phyloP scores from a whole-genome alignment of 2,329 filamentous ascomycete species.

The Periconia sp. region DNA sequence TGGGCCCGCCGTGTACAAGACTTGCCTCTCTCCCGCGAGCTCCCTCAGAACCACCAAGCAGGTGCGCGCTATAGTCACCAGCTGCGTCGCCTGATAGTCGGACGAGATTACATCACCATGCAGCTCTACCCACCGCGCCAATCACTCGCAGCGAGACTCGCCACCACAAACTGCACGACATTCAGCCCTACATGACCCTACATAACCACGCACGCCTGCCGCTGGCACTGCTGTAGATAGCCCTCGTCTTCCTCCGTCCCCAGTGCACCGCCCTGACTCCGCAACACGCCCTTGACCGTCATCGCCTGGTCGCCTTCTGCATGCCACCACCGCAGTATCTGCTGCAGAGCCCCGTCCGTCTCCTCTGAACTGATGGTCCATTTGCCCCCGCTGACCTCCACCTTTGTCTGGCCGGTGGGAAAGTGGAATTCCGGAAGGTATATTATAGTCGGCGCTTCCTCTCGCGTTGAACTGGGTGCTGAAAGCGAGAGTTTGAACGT shows the following conservation, averaged over 20 bases:
- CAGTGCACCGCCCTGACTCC: conserved; percentile 54
- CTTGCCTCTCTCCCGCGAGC: not conserved
- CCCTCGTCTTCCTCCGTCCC: conserved; percentile 74
- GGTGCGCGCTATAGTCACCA: conserved; percentile 4
- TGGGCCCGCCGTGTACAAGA: not conserved
- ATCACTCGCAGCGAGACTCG: conserved; percentile 2
- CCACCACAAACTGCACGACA: conserved; percentile 5
- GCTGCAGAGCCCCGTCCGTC: conserved; percentile 70
- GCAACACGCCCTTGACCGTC: conserved; percentile 74
- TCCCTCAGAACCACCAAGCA: not conserved
- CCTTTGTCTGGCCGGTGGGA: conserved; percentile 71
- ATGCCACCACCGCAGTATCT: conserved; percentile 92
- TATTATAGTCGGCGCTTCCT: conserved; percentile 77
- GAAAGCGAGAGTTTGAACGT: conserved; percentile 75
- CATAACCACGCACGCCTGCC: conserved; percentile 53
- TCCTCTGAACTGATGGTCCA: conserved; percentile 84
- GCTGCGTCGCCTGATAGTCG: conserved; percentile 3
- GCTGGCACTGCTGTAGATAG: conserved; percentile 71
- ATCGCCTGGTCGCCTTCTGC: conserved; percentile 81
- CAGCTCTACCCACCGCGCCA: too few relatives aligned
- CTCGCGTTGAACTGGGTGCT: conserved; percentile 63
- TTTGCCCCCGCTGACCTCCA: conserved; percentile 83
- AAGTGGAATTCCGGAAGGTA: conserved; percentile 94
- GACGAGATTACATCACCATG: conserved; percentile 16
- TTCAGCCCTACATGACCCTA: conserved; percentile 21